Evolutionary conservation across 345 rosid genomes (phyloP).

Genomic region (Adansonia digitata): DNA sequence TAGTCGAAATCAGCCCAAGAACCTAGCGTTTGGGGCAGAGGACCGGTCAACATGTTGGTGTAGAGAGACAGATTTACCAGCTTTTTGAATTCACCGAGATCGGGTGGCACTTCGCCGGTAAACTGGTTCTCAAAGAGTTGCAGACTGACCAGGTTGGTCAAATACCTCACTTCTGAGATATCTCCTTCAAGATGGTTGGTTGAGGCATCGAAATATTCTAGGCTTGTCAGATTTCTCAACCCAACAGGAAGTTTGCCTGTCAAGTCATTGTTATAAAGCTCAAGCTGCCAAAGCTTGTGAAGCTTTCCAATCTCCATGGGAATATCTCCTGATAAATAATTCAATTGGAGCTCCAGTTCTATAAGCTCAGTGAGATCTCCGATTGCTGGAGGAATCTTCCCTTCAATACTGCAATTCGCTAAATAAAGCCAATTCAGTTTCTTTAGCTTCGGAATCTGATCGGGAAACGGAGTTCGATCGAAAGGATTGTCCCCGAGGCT

Average conservation of each 20-base stretch:
- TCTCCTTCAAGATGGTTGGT: constrained; percentile 49
- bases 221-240: constrained; percentile 56
- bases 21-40: constrained; percentile 67
- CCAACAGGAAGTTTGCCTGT: constrained; percentile 70
- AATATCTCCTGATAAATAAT: constrained; percentile 47
- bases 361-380: constrained; percentile 53
- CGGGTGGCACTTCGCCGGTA: constrained; percentile 67
- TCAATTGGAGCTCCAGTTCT: constrained; percentile 52
- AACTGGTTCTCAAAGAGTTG: constrained; percentile 55
- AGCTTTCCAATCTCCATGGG: constrained; percentile 60
- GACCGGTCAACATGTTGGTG: constrained; percentile 54
- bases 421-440: constrained; percentile 59
- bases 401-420: constrained; percentile 55
- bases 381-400: constrained; percentile 54
- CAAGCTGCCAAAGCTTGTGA: constrained; percentile 57
- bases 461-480: constrained; percentile 40
- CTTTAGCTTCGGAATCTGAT: constrained; percentile 35
- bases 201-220: constrained; percentile 60
- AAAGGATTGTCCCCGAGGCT: constrained; percentile 71
- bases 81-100: constrained; percentile 61
- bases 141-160: constrained; percentile 53
- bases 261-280: constrained; percentile 53
- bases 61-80: constrained; percentile 71
- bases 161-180: constrained; percentile 49
- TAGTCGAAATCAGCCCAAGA: constrained; percentile 58